Percentiles rank a stretch among this genome's conserved stretches.
Evolutionary conservation across 306 rosid genomes (phyloP).

Genomic region (Neltuma alba): DNA sequence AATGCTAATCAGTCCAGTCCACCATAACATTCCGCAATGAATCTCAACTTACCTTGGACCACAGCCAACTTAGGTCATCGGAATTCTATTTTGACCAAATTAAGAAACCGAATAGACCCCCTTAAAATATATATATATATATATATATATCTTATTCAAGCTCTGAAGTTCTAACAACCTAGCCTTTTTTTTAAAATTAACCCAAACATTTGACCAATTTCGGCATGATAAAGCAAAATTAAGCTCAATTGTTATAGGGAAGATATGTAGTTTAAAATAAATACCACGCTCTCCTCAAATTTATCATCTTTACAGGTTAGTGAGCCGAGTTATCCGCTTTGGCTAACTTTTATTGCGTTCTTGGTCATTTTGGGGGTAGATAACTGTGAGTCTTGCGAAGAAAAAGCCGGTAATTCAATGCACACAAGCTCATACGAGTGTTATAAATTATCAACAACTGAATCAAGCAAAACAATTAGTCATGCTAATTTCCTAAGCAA

Average conservation of each 20-base stretch:
- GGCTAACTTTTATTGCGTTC: neutral
- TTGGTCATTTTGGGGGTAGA: neutral
- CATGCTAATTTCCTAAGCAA: conserved; percentile 8
- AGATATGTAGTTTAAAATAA: neutral
- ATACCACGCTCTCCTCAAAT: neutral
- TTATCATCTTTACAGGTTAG: neutral
- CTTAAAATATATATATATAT: too few relatives aligned
- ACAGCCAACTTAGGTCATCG: neutral
- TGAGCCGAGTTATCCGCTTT: conserved; percentile 20
- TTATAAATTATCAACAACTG: neutral
- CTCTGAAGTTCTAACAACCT: neutral
- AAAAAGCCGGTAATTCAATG: conserved; percentile 25
- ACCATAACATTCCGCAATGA: neutral
- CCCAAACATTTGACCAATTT: conserved; percentile 22
- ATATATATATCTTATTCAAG: conserved; percentile 27
- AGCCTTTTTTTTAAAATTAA: neutral
- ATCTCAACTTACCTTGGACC: conserved; percentile 11
- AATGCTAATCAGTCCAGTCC: conserved; percentile 15
- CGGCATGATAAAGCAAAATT: conserved; percentile 15
- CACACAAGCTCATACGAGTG: conserved; percentile 18
- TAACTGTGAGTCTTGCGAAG: neutral
- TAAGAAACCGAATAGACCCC: conserved; percentile 5
- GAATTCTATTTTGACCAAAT: conserved; percentile 7
- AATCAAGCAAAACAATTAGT: conserved; percentile 16
- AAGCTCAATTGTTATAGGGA: neutral